Evolutionary conservation across 1,284 basidiomycete genomes (phyloP).

Genomic region (Cryptococcus sp.): DNA sequence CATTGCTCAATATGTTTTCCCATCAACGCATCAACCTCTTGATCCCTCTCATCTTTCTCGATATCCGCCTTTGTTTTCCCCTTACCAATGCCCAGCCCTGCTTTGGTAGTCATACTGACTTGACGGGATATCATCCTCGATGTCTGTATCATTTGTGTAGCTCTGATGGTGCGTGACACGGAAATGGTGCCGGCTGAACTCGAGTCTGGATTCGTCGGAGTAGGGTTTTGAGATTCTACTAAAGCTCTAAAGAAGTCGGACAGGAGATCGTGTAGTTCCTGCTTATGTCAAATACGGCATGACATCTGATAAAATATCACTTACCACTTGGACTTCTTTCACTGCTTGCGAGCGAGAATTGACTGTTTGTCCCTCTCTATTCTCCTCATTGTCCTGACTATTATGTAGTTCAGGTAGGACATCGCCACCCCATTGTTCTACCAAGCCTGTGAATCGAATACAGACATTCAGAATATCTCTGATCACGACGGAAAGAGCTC

Average conservation of each 20-base stretch:
- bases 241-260: slow-evolving; percentile 65
- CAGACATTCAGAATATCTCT: slow-evolving; percentile 72
- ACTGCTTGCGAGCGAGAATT: slow-evolving; percentile 33
- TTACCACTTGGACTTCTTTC: slow-evolving; percentile 68
- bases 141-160: slow-evolving; percentile 15
- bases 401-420: slow-evolving; percentile 74
- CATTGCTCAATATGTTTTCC: slow-evolving; percentile 73
- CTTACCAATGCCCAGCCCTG: slow-evolving; percentile 1
- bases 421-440: slow-evolving; percentile 89
- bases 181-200: slow-evolving; percentile 11
- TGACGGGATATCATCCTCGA: slow-evolving; percentile 21
- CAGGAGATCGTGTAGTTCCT: slow-evolving; percentile 66
- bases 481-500: slow-evolving; percentile 59
- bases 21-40: slow-evolving; percentile 54
- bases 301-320: slow-evolving; percentile 13
- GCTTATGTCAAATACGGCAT: neutral
- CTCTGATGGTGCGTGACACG: slow-evolving; percentile 18
- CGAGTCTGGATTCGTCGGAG: slow-evolving; percentile 17
- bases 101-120: slow-evolving; percentile 6
- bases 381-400: no score
- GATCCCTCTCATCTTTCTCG: slow-evolving; percentile 49
- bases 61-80: neutral
- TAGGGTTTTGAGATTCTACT: slow-evolving; percentile 60
- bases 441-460: slow-evolving; percentile 72
- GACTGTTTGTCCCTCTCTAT: neutral